Base-by-base conservation (phyloP, 2,329 filamentous ascomycete species). In the Xylaria polymorpha region DNA sequence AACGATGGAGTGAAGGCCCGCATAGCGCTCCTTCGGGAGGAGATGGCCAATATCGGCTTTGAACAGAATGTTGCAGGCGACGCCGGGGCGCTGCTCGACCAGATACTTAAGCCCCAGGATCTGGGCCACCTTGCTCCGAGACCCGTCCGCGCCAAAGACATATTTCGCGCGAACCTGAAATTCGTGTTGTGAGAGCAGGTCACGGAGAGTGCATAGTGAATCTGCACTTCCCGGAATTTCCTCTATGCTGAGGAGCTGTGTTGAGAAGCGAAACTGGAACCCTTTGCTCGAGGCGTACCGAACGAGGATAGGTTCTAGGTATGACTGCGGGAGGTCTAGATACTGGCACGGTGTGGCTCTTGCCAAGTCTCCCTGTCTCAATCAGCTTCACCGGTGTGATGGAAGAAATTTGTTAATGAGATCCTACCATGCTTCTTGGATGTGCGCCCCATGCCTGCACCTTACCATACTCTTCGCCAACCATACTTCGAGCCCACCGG, bases 121-220 rank as follows among this genome's bases (percentile, higher is more conserved):
- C 29, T 75, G 73, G 4, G 81, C 77, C 4, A 85, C 78, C 58
- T 78, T 77, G 67, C 81, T 83, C 10, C 78, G 77, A 0, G 80
- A 80, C 2, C 83, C 88, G 74, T 91, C 88, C 53, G 85, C 86
- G 3, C 88, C 88, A 69, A 90, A 88, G 8, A 91, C 78, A 70
- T 87, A 90, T 62, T 84, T 85, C 0, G 86, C 84, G 9, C 81
- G 79, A 46, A 75, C 25, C 9, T 69, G 35, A 50, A 67, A 90
- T 82, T 29, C 73, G 70, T 75, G 86, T 84, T 79, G 77, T 0
- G 81, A 79, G 3, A 83, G 39, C 9, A 77, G 77, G 65, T 85
- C 82, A 18, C 74, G 74, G 2, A 84, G 60, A 2, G 70, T 71
- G 62, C 70, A 73, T 1, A 72, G 56, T 12, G 73, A 71, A 18